Base-by-base conservation (phyloP, 768 basidiomycete species). In the Heimioporus sp. region DNA sequence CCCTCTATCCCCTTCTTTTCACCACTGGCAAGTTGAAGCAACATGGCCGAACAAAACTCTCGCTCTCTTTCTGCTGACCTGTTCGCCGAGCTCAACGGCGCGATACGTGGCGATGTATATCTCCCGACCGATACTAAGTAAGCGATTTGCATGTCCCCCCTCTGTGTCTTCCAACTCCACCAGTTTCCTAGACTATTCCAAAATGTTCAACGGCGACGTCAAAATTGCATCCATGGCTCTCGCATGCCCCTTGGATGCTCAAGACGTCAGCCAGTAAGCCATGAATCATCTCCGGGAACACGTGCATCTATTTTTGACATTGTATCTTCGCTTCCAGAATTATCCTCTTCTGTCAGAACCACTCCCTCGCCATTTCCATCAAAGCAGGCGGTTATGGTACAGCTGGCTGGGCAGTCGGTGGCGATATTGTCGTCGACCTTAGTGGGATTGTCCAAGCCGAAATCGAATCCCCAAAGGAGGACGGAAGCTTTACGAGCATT, bases 351-450 rank as follows among this genome's bases (percentile, higher is more conserved):
- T 94, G 92, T 63, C 70, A 65, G n/a, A 80, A 82, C 48, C 77
- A 92, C 62, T 70, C 71, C 0, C 72, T 95, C 3, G 83, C 86
- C 10, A 80, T 87, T 6, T 92, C 90, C 10, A 79, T 93, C 60
- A 93, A 92, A 65, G 88, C 90, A 2, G 94, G 94, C 21, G 94
- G 94, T 0, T 94, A 89, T 64, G 94, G 92, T 7, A 94, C 90
- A 2, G 90, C 86, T 10, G 93, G 92, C 2, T 92, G 92, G 88
- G 82, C 90, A 43, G 81, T 95, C 48, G 84, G 83, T 15, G 94
- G 94, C 35, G 87, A 95, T 61, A 75, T 96, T 51, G 83, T 96
- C 62, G 69, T 95, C 58, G 94, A 96, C 71, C 70, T 96, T 43
- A 80, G 77, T 61, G 80, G 77, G 59, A 72, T 97, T 45, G 74